These are phyloP conservation scores for Borovskyia barvae DNA, from an alignment of 208 protist genomes.

Conservation along the genomic window DNA sequence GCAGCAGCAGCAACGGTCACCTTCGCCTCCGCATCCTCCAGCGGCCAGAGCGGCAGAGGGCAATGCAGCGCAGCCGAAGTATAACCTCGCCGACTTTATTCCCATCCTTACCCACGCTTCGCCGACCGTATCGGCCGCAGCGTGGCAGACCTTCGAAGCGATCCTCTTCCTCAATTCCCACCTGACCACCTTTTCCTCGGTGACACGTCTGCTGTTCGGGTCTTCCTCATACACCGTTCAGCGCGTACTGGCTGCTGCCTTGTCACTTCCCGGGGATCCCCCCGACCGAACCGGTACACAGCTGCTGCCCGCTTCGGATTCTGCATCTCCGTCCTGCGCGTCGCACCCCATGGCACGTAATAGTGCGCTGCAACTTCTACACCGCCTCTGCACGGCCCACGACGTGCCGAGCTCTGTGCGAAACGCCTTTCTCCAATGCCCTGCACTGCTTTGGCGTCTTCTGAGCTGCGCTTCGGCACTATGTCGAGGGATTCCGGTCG, in stretches of 20 bases:
- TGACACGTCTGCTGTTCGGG: conserved; percentile 1
- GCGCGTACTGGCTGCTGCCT: conserved; percentile 13
- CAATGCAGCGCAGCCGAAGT: background rate
- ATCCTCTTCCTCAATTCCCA: conserved; percentile 20
- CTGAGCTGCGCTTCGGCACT: conserved; percentile 23
- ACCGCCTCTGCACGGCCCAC: conserved; percentile 18
- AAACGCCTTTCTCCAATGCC: conserved; percentile 42
- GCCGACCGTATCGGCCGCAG: conserved; percentile 40
- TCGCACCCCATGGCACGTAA: conserved; percentile 27
- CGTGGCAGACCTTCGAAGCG: conserved; percentile 41
- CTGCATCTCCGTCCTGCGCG: background rate
- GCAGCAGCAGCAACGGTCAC: too few relatives aligned
- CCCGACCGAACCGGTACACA: too few relatives aligned
- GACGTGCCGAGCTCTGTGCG: conserved; percentile 19
- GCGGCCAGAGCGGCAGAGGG: too few relatives aligned
- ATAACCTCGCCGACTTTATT: conserved; percentile 14
- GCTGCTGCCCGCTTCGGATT: too few relatives aligned
- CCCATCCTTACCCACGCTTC: conserved; percentile 25
- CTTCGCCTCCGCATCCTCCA: too few relatives aligned
- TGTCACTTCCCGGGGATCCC: conserved; percentile 19
- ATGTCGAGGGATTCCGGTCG: conserved; percentile 8
- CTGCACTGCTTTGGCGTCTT: conserved; percentile 56
- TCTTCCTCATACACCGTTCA: conserved; percentile 16
- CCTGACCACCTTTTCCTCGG: background rate
- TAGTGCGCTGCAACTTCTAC: conserved; percentile 19